A percentile compares a stretch with the other conserved stretches of the same genome.
Conservation (phyloP, 1,139 yeast species). For the Pichia sp. region DNA sequence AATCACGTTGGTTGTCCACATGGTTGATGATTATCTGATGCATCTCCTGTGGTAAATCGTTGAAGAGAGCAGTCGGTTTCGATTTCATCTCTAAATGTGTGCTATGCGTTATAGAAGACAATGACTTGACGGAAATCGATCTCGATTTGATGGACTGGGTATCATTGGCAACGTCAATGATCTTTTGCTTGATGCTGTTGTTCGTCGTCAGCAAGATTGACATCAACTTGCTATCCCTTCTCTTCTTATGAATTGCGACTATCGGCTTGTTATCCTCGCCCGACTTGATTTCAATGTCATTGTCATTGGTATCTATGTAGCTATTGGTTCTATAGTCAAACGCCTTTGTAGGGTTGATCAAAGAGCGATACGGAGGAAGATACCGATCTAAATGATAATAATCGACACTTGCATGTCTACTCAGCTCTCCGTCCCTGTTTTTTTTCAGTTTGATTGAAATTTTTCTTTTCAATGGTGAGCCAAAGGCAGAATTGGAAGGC, state of each 20-base stretch:
- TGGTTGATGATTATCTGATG: constrained; percentile 25
- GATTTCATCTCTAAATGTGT: constrained; percentile 7
- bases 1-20: constrained; percentile 31
- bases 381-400: constrained; percentile 25
- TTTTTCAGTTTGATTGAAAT: constrained; percentile 10
- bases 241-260: constrained; percentile 17
- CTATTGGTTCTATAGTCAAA: constrained; percentile 32
- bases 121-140: constrained; percentile 24
- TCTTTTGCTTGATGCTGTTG: constrained; percentile 26
- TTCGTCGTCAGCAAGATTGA: constrained; percentile 27
- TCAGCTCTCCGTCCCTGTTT: constrained; percentile 11
- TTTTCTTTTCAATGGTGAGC: constrained; percentile 1
- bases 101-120: constrained; percentile 10
- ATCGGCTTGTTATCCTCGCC: constrained; percentile 10
- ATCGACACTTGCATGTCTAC: constrained; percentile 13
- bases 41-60: constrained; percentile 34
- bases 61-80: constrained; percentile 17
- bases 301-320: constrained; percentile 25
- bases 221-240: constrained; percentile 19
- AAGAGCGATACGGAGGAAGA: constrained; percentile 33
- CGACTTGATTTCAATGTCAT: constrained; percentile 11
- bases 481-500: not conserved
- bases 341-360: constrained; percentile 29
- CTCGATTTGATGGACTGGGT: constrained; percentile 28
- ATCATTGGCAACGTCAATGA: constrained; percentile 30